Evolutionary conservation across 2,329 filamentous ascomycete genomes (phyloP), one percentile per base, ranked within the genome.

Genomic region (Ilyonectria robusta): DNA sequence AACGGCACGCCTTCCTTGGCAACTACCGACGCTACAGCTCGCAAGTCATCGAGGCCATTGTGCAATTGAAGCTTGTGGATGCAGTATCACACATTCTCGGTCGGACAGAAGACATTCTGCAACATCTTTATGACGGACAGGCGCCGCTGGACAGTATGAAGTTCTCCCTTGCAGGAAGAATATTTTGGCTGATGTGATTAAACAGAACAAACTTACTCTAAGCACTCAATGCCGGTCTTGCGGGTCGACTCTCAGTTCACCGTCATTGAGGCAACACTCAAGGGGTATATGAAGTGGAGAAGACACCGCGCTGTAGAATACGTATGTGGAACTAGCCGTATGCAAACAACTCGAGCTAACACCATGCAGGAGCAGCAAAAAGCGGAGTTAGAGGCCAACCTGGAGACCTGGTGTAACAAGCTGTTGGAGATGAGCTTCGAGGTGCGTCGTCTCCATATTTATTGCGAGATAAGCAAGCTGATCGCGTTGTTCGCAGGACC

Each of bases 21-120:
- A 98, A 99, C 77, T 99, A 99, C 79, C 88, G 96, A 44, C 89
- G 96, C 66, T 98, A 97, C 76, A 96, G 94, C 78, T 91, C 91
- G 3, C 92, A 93, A 66, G 89, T 98, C 29, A 94, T 99, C 62
- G 95, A 98, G 80, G 88, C 88, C 17, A 94, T 98, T 69, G 94
- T 97, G 23, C 88, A 93, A 71, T 88, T 93, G 72, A 93, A 94
- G 73, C 90, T 95, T 3, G 89, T 93, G 57, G 95, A 98, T 68
- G 95, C 95, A 1, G 91, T 98, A 70, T 89, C 91, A 46, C 93
- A 98, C 79, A 95, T 98, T 58, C 87, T 99, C n/a, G 85, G 87
- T 17, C 90, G 93, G 73, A 92, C 95, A 29, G 92, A 96, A 69
- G 86, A 87, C 48, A 87, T 93, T 55, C 83, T 98, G 19, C 87